These are phyloP conservation scores for Pseudognaphalium luteoalbum DNA, from an alignment of 129 eudicot genomes.

Conservation along the genomic window DNA sequence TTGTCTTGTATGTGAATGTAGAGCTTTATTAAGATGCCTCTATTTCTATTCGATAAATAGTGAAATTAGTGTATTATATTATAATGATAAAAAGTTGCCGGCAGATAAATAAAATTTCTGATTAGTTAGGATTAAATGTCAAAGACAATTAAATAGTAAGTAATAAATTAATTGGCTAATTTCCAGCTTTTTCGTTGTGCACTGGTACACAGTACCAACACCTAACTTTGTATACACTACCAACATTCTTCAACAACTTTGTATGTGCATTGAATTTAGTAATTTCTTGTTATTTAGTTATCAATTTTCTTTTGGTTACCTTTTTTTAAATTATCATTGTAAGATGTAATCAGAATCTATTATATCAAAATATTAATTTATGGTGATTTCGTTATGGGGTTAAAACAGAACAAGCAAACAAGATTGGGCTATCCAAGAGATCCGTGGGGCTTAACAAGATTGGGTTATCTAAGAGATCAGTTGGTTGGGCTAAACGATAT, in stretches of 20 bases:
- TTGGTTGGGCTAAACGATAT: neutral
- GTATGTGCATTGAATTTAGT: neutral
- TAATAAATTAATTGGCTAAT: neutral
- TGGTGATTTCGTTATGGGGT: neutral
- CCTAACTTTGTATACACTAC: neutral
- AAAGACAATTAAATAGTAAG: neutral
- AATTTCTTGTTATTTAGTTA: too few relatives aligned
- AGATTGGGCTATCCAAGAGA: neutral
- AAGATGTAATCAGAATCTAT: too few relatives aligned
- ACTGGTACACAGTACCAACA: neutral
- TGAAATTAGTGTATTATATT: neutral
- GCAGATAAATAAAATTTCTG: neutral
- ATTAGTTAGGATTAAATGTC: constrained; percentile 15
- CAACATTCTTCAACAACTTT: neutral
- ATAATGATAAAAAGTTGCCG: neutral
- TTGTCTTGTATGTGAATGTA: neutral
- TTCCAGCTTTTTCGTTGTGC: neutral
- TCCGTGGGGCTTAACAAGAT: neutral
- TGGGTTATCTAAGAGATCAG: too few relatives aligned
- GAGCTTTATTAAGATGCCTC: neutral
- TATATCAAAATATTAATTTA: too few relatives aligned
- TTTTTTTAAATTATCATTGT: neutral
- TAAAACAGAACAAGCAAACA: too few relatives aligned
- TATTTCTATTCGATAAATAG: neutral
- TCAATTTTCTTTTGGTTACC: neutral